Evolutionary conservation across 108 stramenopile species (phyloP).

Genomic region (Nannochloropsis gaditana): DNA sequence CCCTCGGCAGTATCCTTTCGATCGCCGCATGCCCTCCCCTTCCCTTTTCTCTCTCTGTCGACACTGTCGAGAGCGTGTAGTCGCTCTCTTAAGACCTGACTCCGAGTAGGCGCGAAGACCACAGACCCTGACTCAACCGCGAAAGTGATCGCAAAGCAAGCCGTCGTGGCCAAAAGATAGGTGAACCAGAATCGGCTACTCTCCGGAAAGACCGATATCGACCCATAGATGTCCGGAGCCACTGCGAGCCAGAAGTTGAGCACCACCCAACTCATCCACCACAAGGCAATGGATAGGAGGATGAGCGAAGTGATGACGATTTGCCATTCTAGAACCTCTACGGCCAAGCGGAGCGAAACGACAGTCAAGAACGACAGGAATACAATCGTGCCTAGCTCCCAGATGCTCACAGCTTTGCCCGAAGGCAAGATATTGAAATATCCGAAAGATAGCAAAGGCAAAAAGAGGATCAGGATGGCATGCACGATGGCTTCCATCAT

Average conservation of each 20-base stretch:
- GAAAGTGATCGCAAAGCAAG: background rate
- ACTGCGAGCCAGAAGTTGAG: background rate
- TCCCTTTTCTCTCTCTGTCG: background rate
- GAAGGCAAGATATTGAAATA: slow-evolving; percentile 27
- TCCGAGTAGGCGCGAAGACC: background rate
- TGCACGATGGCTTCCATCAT: slow-evolving; percentile 32
- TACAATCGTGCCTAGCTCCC: slow-evolving; percentile 36
- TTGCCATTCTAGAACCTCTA: slow-evolving; percentile 25
- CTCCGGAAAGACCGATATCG: background rate
- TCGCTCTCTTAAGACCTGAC: background rate
- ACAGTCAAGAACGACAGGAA: slow-evolving; percentile 31
- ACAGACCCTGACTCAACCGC: background rate
- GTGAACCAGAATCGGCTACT: slow-evolving; percentile 16
- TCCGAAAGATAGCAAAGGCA: slow-evolving; percentile 36
- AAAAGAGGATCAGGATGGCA: slow-evolving; percentile 23
- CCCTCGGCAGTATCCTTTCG: too few relatives aligned
- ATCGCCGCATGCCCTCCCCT: background rate
- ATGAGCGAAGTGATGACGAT: background rate
- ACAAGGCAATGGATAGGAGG: background rate
- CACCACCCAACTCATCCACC: background rate
- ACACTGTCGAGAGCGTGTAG: background rate
- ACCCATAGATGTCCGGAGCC: background rate
- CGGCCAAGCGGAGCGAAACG: slow-evolving; percentile 29
- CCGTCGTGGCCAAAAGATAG: background rate
- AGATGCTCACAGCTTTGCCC: slow-evolving; percentile 31